Percentiles rank a stretch among this genome's conserved stretches.
phyloP scores from a whole-genome alignment of 2,329 filamentous ascomycete species.

The Chaetothyriales sp. region DNA sequence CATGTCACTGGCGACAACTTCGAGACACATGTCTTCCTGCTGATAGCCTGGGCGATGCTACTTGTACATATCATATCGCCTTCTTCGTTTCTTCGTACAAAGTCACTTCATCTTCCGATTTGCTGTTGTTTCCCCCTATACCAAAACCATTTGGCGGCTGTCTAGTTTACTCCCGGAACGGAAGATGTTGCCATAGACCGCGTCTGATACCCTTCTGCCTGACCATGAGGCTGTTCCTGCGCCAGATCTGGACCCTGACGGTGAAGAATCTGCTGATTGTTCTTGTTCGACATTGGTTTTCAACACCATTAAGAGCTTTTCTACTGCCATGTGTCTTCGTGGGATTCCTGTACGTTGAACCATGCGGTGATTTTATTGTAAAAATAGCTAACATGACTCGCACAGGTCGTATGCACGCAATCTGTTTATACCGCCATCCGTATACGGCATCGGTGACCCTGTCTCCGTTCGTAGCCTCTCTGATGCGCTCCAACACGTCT shows the following conservation, averaged over 20 bases:
- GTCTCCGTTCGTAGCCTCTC: constrained; percentile 49
- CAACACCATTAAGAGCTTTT: constrained; percentile 42
- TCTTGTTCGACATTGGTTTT: constrained; percentile 39
- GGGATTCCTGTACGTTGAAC: constrained; percentile 26
- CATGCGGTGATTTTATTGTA: not conserved
- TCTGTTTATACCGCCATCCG: constrained; percentile 64
- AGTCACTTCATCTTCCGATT: not conserved
- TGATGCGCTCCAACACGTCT: constrained; percentile 47
- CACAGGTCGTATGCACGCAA: constrained; percentile 58
- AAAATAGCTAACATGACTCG: constrained; percentile 24
- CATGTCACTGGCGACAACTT: not conserved
- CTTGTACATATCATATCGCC: not conserved
- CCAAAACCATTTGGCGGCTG: no score
- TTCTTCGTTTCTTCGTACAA: no score
- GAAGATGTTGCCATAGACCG: not conserved
- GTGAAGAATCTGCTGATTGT: constrained; percentile 45
- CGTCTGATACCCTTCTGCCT: not conserved
- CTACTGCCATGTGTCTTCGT: constrained; percentile 43
- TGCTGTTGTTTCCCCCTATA: not conserved
- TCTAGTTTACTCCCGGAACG: not conserved
- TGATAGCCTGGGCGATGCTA: not conserved
- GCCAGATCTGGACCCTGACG: constrained; percentile 43
- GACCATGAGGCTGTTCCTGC: constrained; percentile 26
- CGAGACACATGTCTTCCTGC: not conserved
- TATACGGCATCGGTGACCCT: constrained; percentile 56